Conservation (phyloP, 108 stramenopile species). For the Pseudonitzschia multiseries region DNA sequence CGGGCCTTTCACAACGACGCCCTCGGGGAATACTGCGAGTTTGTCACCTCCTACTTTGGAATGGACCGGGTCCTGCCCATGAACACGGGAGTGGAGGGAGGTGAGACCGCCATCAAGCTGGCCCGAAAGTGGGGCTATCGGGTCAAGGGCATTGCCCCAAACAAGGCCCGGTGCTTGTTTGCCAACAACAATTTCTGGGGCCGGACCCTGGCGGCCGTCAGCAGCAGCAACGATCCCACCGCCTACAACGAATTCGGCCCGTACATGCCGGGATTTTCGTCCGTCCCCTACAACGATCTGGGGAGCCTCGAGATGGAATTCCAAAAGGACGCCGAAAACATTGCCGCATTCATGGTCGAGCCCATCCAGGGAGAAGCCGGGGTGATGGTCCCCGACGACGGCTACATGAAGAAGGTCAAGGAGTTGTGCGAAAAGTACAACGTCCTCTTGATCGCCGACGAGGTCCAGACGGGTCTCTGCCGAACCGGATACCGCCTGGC, state of each 20-base stretch:
- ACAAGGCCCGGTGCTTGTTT: slow-evolving; percentile 91
- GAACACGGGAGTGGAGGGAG: slow-evolving; percentile 99
- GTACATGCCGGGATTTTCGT: slow-evolving; percentile 93
- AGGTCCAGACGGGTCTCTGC: slow-evolving; percentile 98
- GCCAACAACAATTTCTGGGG: slow-evolving; percentile 99
- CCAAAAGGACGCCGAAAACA: slow-evolving; percentile 79
- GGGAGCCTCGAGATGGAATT: slow-evolving; percentile 84
- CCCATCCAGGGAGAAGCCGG: slow-evolving; percentile 99
- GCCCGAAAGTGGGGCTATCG: slow-evolving; percentile 93
- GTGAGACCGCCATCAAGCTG: slow-evolving; percentile 97
- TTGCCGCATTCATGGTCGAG: slow-evolving; percentile 99
- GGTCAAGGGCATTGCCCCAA: slow-evolving; percentile 90
- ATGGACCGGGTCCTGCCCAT: slow-evolving; percentile 98
- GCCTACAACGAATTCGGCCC: slow-evolving; percentile 93
- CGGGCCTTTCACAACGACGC: slow-evolving; percentile 98
- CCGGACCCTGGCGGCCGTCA: slow-evolving; percentile 98
- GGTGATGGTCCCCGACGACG: slow-evolving; percentile 96
- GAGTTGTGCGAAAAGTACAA: slow-evolving; percentile 92
- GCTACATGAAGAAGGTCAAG: slow-evolving; percentile 90
- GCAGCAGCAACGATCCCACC: slow-evolving; percentile 92
- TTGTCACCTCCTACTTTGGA: slow-evolving; percentile 87
- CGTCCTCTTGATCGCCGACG: slow-evolving; percentile 96
- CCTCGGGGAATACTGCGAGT: slow-evolving; percentile 92
- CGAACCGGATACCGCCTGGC: slow-evolving; percentile 93
- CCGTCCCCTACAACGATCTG: slow-evolving; percentile 89